phyloP scores from a whole-genome alignment of 2,329 filamentous ascomycete genomes.

The Chaetothyriales sp. region DNA sequence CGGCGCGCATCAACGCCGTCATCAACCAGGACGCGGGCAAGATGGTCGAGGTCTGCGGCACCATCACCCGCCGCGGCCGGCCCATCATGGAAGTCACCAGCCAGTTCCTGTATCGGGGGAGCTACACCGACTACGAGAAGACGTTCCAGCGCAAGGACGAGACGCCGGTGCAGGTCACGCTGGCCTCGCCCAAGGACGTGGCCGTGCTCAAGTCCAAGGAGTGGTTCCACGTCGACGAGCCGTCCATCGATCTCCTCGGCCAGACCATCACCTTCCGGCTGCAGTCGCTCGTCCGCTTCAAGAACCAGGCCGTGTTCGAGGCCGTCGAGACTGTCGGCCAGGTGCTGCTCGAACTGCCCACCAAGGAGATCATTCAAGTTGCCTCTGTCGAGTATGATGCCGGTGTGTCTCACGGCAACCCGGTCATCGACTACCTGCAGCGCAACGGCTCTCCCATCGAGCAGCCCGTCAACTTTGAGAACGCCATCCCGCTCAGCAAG shows the following conservation, averaged over 20 bases:
- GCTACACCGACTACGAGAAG: conserved; percentile 88
- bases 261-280: conserved; percentile 95
- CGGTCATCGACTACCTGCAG: conserved; percentile 89
- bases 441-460: conserved; percentile 85
- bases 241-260: conserved; percentile 73
- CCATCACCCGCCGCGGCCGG: conserved; percentile 68
- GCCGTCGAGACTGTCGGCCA: conserved; percentile 84
- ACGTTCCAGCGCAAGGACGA: conserved; percentile 97
- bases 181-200: conserved; percentile 78
- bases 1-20: conserved; percentile 90
- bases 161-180: conserved; percentile 83
- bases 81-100: conserved; percentile 97
- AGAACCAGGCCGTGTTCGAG: conserved; percentile 86
- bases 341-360: conserved; percentile 84
- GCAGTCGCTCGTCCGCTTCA: conserved; percentile 80
- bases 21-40: conserved; percentile 97
- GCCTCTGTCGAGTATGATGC: conserved; percentile 95
- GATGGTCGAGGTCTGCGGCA: conserved; percentile 99
- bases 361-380: conserved; percentile 93
- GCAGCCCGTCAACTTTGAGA: conserved; percentile 93
- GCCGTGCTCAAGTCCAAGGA: conserved; percentile 92
- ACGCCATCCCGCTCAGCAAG: conserved; percentile 88
- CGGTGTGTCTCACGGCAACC: conserved; percentile 83
- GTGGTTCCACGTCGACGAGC: conserved; percentile 84
- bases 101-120: conserved; percentile 91